Conservation (phyloP, 495 filamentous ascomycete genomes). For the Neurospora sp. region DNA sequence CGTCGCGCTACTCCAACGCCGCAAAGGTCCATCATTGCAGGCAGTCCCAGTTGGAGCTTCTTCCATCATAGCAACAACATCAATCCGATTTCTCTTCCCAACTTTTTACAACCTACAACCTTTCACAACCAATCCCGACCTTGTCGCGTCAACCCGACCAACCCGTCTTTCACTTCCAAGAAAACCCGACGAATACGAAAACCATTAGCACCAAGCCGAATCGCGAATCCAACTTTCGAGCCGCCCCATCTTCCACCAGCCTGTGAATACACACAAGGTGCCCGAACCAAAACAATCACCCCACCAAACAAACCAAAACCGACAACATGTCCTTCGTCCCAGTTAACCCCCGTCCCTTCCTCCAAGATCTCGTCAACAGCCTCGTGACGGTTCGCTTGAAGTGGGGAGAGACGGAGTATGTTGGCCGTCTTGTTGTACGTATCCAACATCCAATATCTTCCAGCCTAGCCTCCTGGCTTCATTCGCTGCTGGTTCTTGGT, state of each 20-base stretch:
- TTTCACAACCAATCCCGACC: background rate
- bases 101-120: background rate
- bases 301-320: too few species aligned
- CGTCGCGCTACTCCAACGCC: background rate
- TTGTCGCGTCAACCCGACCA: background rate
- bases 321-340: slow-evolving; percentile 22
- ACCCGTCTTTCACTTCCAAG: background rate
- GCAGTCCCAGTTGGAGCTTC: background rate
- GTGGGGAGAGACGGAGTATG: slow-evolving; percentile 97
- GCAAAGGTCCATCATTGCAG: background rate
- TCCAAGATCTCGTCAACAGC: slow-evolving; percentile 56
- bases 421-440: slow-evolving; percentile 64
- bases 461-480: too few species aligned
- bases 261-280: background rate
- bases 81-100: background rate
- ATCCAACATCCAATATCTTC: background rate
- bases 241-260: background rate
- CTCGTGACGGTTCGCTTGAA: slow-evolving; percentile 86
- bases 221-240: background rate
- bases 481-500: too few species aligned
- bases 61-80: background rate
- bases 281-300: too few species aligned
- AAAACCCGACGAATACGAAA: background rate
- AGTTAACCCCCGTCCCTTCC: slow-evolving; percentile 25
- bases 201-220: too few species aligned